Percentiles rank a stretch among this genome's conserved stretches.
phyloP scores from a whole-genome alignment of 106 monocot species.

The Narthecium ossifragum region DNA sequence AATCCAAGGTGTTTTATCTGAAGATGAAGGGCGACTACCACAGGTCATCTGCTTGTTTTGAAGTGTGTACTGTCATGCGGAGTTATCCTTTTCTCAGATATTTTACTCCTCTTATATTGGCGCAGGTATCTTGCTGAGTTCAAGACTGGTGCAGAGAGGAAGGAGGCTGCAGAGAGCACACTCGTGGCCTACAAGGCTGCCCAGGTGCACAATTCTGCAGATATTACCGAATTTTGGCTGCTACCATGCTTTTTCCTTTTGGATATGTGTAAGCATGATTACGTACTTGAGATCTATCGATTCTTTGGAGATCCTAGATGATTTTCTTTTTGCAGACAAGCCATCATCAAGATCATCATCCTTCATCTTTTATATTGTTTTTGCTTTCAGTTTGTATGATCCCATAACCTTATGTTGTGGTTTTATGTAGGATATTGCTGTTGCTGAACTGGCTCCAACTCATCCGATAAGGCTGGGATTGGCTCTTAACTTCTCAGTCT shows the following conservation, averaged over 20 bases:
- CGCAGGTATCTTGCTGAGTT: conserved; percentile 48
- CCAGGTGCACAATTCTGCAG: conserved; percentile 16
- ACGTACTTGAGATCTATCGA: no score
- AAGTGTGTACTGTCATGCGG: not conserved
- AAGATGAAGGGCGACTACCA: conserved; percentile 70
- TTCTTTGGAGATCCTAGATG: no score
- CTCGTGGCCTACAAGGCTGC: conserved; percentile 41
- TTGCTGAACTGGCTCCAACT: conserved; percentile 12
- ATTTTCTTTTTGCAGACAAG: no score
- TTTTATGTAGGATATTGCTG: conserved; percentile 4
- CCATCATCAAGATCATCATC: no score
- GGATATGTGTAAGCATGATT: no score
- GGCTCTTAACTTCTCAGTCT: conserved; percentile 12
- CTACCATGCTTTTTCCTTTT: no score
- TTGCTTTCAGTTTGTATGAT: not conserved
- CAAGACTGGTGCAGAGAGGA: conserved; percentile 40
- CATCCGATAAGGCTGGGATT: conserved; percentile 12
- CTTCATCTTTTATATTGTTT: not conserved
- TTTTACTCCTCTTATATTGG: not conserved
- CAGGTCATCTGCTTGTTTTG: conserved; percentile 15
- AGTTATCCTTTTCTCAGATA: not conserved
- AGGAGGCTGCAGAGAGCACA: conserved; percentile 47
- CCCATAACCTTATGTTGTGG: no score
- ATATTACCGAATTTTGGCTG: no score
- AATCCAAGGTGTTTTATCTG: conserved; percentile 51